A percentile compares a stretch with the other conserved stretches of the same genome.
phyloP scores from a whole-genome alignment of 140 eudicot species.

The Erigeron philadelphicus region DNA sequence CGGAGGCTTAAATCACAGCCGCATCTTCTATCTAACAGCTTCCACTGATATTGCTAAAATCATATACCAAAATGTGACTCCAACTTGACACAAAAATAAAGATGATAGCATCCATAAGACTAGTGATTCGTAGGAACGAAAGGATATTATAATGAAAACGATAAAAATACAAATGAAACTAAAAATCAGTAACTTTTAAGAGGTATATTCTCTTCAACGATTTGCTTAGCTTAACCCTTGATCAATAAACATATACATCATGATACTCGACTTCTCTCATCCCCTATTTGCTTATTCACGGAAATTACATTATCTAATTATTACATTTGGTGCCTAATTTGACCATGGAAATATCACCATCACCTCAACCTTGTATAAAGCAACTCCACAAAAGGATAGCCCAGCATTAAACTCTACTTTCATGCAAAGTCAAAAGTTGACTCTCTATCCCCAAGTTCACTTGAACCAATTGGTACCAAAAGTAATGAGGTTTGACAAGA shows the following conservation, averaged over 20 bases:
- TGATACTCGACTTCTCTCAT: background rate
- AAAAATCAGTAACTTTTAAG: background rate
- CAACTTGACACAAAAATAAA: background rate
- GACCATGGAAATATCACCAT: background rate
- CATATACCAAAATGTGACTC: background rate
- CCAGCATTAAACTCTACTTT: background rate
- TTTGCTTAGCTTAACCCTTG: slow-evolving; percentile 12
- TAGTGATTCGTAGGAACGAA: too few relatives aligned
- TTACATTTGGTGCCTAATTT: background rate
- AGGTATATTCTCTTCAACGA: background rate
- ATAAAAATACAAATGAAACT: too few relatives aligned
- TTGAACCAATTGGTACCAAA: slow-evolving; percentile 2
- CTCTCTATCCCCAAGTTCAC: background rate
- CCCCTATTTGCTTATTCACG: background rate
- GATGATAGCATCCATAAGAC: background rate
- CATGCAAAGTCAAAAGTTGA: too few relatives aligned
- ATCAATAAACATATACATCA: slow-evolving; percentile 7
- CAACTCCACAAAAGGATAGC: background rate
- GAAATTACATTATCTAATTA: background rate
- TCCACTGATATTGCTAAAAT: background rate
- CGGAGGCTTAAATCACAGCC: background rate
- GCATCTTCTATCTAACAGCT: background rate
- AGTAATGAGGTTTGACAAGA: background rate
- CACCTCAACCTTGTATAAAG: too few relatives aligned
- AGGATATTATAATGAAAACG: too few relatives aligned